Conservation (phyloP, 176 grass and related monocot genomes). For the Cenchrus fungigraminus region DNA sequence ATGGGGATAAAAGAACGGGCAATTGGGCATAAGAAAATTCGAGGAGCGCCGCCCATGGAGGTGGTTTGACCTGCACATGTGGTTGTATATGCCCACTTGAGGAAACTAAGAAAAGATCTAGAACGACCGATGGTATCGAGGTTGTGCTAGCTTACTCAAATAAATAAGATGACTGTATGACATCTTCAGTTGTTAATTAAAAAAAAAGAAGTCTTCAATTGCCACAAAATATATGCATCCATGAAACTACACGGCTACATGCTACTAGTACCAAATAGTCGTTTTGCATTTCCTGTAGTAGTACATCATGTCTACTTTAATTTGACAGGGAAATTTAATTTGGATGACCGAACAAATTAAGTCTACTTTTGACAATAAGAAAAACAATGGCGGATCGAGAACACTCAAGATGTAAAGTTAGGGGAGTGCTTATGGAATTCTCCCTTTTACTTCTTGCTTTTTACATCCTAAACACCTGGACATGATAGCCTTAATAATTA, state of each 20-base stretch:
- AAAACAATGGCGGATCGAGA: not conserved
- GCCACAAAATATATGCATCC: not conserved
- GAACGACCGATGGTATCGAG: not conserved
- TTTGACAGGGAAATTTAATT: not conserved
- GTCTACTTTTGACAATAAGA: not conserved
- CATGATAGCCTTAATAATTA: not conserved
- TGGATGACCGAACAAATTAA: not conserved
- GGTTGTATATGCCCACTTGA: constrained; percentile 41
- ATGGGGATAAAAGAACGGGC: constrained; percentile 38
- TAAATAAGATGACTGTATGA: not conserved
- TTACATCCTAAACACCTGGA: not conserved
- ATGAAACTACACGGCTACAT: not conserved
- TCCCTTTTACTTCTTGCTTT: not conserved
- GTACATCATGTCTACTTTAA: too few species aligned
- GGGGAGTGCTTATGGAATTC: not conserved
- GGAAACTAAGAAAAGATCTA: constrained; percentile 42
- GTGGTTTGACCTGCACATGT: constrained; percentile 31
- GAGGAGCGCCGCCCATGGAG: constrained; percentile 38
- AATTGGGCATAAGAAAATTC: constrained; percentile 34
- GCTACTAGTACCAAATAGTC: not conserved
- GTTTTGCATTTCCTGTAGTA: too few species aligned
- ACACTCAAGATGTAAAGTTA: not conserved
- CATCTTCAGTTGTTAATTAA: not conserved
- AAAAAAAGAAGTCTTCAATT: not conserved
- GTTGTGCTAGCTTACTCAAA: not conserved